Evolutionary conservation across 164 flowering plant genomes (phyloP).

Genomic region (Magnolia sinica): DNA sequence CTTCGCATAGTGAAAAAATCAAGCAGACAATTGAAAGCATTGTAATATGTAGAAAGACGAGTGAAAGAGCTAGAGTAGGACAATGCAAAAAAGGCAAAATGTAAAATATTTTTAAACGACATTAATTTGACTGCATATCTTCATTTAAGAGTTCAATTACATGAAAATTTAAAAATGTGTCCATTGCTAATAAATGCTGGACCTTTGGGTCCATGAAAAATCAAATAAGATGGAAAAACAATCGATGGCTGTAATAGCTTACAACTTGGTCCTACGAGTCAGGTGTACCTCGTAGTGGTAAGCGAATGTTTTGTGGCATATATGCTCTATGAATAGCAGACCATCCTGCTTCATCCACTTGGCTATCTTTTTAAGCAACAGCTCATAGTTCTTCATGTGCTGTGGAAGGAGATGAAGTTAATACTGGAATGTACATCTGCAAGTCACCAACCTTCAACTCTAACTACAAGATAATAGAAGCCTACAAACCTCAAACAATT

Average conservation of each 20-base stretch:
- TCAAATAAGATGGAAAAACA: background rate
- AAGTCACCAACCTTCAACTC: background rate
- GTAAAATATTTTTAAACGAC: too few species aligned
- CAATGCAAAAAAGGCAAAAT: too few species aligned
- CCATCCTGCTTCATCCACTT: constrained; percentile 12
- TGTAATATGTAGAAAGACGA: background rate
- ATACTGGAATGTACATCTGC: background rate
- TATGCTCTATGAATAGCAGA: constrained; percentile 16
- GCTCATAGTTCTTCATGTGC: constrained; percentile 19
- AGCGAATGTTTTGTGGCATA: constrained; percentile 15
- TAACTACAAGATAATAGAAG: background rate
- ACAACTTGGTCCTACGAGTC: background rate
- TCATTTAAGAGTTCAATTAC: background rate
- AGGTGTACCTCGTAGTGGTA: constrained; percentile 10
- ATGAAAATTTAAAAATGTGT: background rate
- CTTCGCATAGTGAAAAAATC: background rate
- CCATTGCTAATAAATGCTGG: background rate
- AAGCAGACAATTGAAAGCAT: background rate
- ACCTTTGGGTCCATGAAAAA: background rate
- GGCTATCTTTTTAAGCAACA: constrained; percentile 11
- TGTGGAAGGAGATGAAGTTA: background rate
- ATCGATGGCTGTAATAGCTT: background rate
- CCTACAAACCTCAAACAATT: constrained; percentile 17
- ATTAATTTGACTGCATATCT: too few species aligned
- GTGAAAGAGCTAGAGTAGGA: background rate